Evolutionary conservation across 2,329 filamentous ascomycete genomes (phyloP).

Genomic region (Elsinoe perseae): DNA sequence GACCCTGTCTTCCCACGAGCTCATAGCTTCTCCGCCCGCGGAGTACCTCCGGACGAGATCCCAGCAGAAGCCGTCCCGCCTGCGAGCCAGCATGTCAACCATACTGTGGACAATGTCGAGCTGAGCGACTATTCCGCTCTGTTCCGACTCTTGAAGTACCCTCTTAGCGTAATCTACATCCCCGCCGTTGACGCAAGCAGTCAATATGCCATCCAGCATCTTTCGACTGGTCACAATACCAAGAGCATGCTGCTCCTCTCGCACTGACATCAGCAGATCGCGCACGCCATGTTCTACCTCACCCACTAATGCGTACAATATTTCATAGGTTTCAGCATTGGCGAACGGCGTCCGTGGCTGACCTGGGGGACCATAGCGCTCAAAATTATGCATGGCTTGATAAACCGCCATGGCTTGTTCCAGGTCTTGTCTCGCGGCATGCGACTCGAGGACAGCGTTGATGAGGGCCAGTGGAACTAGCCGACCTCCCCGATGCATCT

Average conservation of each 20-base stretch:
- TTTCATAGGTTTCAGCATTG: slow-evolving; percentile 53
- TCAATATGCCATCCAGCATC: not conserved
- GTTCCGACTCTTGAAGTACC: not conserved
- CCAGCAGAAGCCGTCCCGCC: slow-evolving; percentile 4
- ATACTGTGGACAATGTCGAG: not conserved
- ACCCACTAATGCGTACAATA: slow-evolving; percentile 30
- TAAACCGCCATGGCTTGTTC: slow-evolving; percentile 51
- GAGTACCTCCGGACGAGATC: slow-evolving; percentile 1
- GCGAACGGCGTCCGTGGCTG: slow-evolving; percentile 24
- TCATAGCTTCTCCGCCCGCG: not conserved
- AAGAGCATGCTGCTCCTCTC: slow-evolving; percentile 40
- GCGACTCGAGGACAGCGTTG: slow-evolving; percentile 48
- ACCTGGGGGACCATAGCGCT: slow-evolving; percentile 20
- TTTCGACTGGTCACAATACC: not conserved
- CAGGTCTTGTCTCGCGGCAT: slow-evolving; percentile 26
- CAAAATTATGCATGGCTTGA: slow-evolving; percentile 48
- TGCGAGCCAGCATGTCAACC: not conserved
- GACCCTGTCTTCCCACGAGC: not conserved
- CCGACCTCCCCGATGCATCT: slow-evolving; percentile 44
- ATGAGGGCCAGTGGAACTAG: slow-evolving; percentile 45
- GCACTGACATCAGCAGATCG: not conserved
- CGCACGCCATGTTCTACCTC: not conserved
- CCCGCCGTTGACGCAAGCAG: slow-evolving; percentile 1
- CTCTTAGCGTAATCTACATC: not conserved
- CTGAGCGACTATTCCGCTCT: not conserved